Base-by-base conservation (phyloP, 768 basidiomycete genomes). In the Macrolepiota albuminosa region DNA sequence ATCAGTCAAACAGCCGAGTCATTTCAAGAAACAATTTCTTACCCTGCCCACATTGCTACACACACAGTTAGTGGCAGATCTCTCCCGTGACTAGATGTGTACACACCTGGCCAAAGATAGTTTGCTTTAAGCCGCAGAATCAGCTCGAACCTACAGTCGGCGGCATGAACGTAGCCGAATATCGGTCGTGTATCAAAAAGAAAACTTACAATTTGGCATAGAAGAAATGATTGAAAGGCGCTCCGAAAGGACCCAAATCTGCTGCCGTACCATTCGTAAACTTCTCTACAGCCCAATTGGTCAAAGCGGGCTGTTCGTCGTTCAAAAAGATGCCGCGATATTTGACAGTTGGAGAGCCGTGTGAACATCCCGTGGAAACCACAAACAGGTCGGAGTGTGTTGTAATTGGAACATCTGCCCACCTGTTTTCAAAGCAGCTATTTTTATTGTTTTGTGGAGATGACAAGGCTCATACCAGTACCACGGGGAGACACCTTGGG, bases 291-390 rank as follows among this genome's bases (percentile, higher is more conserved):
- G 86, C 88, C 89, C 89, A 91, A 65, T 82, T 84, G 61, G 83
- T 81, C 50, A 89, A 68, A 43, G 83, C 82, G 8, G 89, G 89
- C 65, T 88, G 84, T 67, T 91, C 89, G 63, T 91, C 88, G 67
- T 91, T 91, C 61, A 91, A 71, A 74, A 91, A 86, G 43, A 89
- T 81, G 18, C 84, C 88, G 45, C 88, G 81, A 64, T 86, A 89
- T 65, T 88, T 84, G 57, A 90, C 85, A 7, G 81, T 83, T 3
- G 88, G 87, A n/a, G 77, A 67, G 37, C 85, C 87, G 71, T 88
- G 86, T 10, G 77, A 72, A 66, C 80, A 81, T 18, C 80, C 80
- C 34, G 67, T 64, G 21, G 74, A 61, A 3, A 75, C 59, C 6
- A 84, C 78, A 63, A 79, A 83, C 29, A 89, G 61, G 24, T 80